phyloP scores from a whole-genome alignment of 2,329 filamentous ascomycete species.

The Apiospora rasikravindrae region DNA sequence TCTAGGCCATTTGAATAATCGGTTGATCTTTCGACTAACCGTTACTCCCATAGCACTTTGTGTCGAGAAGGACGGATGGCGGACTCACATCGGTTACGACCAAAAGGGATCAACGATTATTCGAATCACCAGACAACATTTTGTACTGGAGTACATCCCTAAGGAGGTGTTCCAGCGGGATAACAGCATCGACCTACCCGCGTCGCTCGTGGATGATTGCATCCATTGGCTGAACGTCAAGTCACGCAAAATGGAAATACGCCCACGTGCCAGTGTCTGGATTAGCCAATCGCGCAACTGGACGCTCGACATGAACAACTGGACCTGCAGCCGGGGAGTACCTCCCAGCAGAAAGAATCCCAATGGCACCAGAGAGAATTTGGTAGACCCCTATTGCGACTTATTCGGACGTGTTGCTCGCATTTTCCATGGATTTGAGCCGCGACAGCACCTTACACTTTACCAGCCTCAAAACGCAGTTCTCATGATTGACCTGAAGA shows the following conservation, averaged over 20 bases:
- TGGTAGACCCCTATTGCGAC: conserved; percentile 56
- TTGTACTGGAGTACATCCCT: conserved; percentile 43
- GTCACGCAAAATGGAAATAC: conserved; percentile 55
- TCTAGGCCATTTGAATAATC: background rate
- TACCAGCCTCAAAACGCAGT: conserved; percentile 45
- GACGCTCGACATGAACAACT: conserved; percentile 37
- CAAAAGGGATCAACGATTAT: conserved; percentile 46
- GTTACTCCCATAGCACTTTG: conserved; percentile 23
- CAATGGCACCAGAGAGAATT: conserved; percentile 23
- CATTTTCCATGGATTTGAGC: conserved; percentile 58
- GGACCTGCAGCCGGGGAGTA: conserved; percentile 27
- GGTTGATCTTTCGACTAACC: conserved; percentile 27
- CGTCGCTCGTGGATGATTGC: conserved; percentile 54
- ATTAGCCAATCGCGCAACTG: conserved; percentile 35
- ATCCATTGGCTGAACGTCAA: conserved; percentile 60
- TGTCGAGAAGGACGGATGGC: conserved; percentile 41
- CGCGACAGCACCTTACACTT: conserved; percentile 46
- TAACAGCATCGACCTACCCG: conserved; percentile 53
- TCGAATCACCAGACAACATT: conserved; percentile 38
- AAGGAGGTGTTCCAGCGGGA: conserved; percentile 35
- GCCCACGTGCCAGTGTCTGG: conserved; percentile 36
- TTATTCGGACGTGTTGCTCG: conserved; percentile 44
- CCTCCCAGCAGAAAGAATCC: background rate
- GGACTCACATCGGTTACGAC: conserved; percentile 61
- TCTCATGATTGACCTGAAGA: conserved; percentile 55